Percentiles rank a stretch among this genome's conserved stretches.
phyloP scores from a whole-genome alignment of 1,284 basidiomycete genomes.

The Pseudozyma hubeiensis region DNA sequence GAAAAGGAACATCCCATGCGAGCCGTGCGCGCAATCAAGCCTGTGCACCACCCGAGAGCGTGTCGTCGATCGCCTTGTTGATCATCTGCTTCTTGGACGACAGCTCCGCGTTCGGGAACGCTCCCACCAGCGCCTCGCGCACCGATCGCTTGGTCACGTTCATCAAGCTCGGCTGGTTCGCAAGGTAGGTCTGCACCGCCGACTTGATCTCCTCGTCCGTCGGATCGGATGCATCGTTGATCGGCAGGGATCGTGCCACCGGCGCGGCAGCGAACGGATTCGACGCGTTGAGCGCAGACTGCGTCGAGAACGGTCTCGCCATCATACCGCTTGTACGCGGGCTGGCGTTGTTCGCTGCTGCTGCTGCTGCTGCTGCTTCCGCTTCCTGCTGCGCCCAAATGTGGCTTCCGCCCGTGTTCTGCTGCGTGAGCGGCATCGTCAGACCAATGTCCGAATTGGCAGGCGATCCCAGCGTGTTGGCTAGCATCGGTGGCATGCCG shows the following conservation, averaged over 20 bases:
- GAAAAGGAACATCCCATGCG: too few relatives aligned
- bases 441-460: constrained; percentile 39
- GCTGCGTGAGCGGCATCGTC: constrained; percentile 53
- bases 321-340: constrained; percentile 1
- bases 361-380: constrained; percentile 6
- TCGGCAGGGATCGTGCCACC: constrained; percentile 20
- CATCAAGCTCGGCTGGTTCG: constrained; percentile 65
- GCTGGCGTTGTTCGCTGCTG: background rate
- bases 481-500: constrained; percentile 30
- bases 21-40: constrained; percentile 1
- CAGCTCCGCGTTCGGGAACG: constrained; percentile 66
- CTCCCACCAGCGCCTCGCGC: constrained; percentile 59
- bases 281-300: constrained; percentile 33
- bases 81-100: constrained; percentile 55
- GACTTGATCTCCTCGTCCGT: constrained; percentile 61
- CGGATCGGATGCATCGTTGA: constrained; percentile 49
- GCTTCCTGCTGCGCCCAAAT: constrained; percentile 33
- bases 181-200: constrained; percentile 60
- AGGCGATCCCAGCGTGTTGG: constrained; percentile 31
- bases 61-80: constrained; percentile 65
- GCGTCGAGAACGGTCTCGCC: constrained; percentile 37
- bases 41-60: constrained; percentile 57
- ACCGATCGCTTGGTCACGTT: constrained; percentile 66
- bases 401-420: constrained; percentile 47
- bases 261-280: constrained; percentile 53